Base-by-base conservation (phyloP, 73 alveolate genomes). In the Paramecium sonneborni region DNA sequence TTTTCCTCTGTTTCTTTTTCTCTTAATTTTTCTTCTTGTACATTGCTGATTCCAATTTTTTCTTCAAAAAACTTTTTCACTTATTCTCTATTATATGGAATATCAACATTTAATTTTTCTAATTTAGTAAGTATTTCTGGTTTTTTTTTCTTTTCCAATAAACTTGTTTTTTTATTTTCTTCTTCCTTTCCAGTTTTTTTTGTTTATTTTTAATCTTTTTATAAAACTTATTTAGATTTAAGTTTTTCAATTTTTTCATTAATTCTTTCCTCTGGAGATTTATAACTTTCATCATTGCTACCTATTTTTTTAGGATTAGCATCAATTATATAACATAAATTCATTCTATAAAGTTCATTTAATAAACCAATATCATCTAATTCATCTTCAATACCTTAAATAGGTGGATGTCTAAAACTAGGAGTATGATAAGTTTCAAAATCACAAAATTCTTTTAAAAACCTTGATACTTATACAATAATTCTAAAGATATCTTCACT, bases 351-450 rank as follows among this genome's bases (percentile, higher is more conserved):
- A 14, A 94, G 89, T 46, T 94, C 97, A 39, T 95, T 90, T 68
- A 94, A 69, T 52, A 94, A 82, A 24, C 96, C 94, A 44, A 94
- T 94, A 34, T 93, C 95, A 39, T 94, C 96, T 37, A 94, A 56
- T 79, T 94, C 97, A 8, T 88, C 94, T 44, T 68, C 55, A 23
- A 90, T 70, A 10, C 97, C 97, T 57, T 92, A 55, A 21, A 94
- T 74, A 6, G 97, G 97, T 14, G 97, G 97, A 72, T 95, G 97
- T 79, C 94, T 92, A 84, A 95, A 95, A 8, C 90, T 79, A n/a
- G 97, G 97, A 37, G 96, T 93, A 85, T 38, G 89, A 37, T 89
- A 57, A 15, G 96, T 93, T 92, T 93, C 98, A 23, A 95, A 86
- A 57, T 95, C 98, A 39, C 96, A 94, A 21, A 95, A 88, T 43